Conservation (phyloP, 2,329 filamentous ascomycete genomes). For the Rutstroemia sp. region DNA sequence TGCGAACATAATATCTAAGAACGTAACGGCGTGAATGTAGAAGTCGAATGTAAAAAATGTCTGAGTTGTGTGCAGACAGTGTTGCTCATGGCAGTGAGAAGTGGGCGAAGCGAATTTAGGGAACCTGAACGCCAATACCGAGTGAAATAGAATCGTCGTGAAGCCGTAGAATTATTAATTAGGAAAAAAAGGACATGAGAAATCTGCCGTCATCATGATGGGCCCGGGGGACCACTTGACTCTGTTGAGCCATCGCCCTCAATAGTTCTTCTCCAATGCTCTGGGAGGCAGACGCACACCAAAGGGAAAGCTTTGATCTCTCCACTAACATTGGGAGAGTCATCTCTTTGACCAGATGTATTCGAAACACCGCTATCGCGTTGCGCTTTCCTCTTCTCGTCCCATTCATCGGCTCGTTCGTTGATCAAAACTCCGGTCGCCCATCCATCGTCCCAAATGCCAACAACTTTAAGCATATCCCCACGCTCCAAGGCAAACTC, state of each 20-base stretch:
- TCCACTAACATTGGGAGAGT: slow-evolving; percentile 61
- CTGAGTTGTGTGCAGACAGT: not conserved
- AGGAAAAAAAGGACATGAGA: not conserved
- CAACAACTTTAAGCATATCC: slow-evolving; percentile 96
- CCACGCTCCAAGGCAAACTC: slow-evolving; percentile 91
- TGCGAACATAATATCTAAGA: slow-evolving; percentile 22
- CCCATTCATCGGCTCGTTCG: slow-evolving; percentile 84
- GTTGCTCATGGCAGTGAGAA: slow-evolving; percentile 5
- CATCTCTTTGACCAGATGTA: slow-evolving; percentile 55
- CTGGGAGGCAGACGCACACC: slow-evolving; percentile 89
- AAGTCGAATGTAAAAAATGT: slow-evolving; percentile 7
- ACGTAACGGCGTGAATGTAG: slow-evolving; percentile 22
- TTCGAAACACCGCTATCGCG: slow-evolving; percentile 92
- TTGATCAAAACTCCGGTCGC: slow-evolving; percentile 82
- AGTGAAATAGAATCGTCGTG: slow-evolving; percentile 24
- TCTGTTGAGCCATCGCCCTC: slow-evolving; percentile 75
- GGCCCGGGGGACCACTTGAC: slow-evolving; percentile 37
- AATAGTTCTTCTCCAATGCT: slow-evolving; percentile 95
- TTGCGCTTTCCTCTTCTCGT: slow-evolving; percentile 66
- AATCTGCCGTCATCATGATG: slow-evolving; percentile 9
- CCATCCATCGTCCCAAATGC: slow-evolving; percentile 99
- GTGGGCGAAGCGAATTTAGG: not conserved
- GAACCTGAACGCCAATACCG: slow-evolving; percentile 24
- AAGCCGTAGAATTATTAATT: slow-evolving; percentile 22
- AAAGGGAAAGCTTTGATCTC: slow-evolving; percentile 98